These are phyloP conservation scores for Daldinia sp. DNA, from an alignment of 2,329 filamentous ascomycete species.

Conservation along the genomic window DNA sequence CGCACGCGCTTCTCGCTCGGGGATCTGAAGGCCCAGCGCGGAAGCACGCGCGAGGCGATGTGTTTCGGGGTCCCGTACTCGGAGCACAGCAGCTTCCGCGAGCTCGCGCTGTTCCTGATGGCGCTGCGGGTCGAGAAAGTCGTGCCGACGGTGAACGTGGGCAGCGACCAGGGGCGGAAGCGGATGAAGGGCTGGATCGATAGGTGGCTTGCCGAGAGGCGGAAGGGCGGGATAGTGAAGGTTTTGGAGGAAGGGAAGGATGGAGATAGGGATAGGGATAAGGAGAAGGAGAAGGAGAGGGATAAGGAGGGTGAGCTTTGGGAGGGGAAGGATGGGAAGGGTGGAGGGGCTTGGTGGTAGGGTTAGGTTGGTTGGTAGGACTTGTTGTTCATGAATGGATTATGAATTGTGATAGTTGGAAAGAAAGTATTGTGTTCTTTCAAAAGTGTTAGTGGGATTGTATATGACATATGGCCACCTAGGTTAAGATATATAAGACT, in stretches of 20 bases:
- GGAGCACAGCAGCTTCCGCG: conserved; percentile 94
- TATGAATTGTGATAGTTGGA: too few species aligned
- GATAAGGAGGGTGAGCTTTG: conserved; percentile 43
- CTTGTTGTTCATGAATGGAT: neutral
- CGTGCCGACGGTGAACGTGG: conserved; percentile 91
- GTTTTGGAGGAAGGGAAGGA: conserved; percentile 58
- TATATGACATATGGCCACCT: too few species aligned
- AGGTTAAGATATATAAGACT: too few species aligned
- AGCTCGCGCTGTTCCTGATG: conserved; percentile 94
- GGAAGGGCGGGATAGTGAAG: conserved; percentile 65
- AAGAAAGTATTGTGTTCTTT: too few species aligned
- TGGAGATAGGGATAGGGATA: conserved; percentile 47
- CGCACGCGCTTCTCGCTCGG: conserved; percentile 76
- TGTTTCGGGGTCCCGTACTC: conserved; percentile 97
- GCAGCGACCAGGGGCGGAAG: conserved; percentile 67
- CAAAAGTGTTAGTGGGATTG: too few species aligned
- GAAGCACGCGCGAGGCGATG: conserved; percentile 82
- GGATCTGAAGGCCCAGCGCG: conserved; percentile 84
- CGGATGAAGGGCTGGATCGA: conserved; percentile 76
- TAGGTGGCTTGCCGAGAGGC: conserved; percentile 70
- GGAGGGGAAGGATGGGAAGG: conserved; percentile 54
- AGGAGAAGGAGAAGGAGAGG: conserved; percentile 56
- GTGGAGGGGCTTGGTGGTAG: conserved; percentile 58
- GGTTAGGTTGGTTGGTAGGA: neutral
- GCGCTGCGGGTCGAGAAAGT: conserved; percentile 87